phyloP scores from a whole-genome alignment of 192 early-diverging fungal genomes.

The Umbelopsis isabellina region DNA sequence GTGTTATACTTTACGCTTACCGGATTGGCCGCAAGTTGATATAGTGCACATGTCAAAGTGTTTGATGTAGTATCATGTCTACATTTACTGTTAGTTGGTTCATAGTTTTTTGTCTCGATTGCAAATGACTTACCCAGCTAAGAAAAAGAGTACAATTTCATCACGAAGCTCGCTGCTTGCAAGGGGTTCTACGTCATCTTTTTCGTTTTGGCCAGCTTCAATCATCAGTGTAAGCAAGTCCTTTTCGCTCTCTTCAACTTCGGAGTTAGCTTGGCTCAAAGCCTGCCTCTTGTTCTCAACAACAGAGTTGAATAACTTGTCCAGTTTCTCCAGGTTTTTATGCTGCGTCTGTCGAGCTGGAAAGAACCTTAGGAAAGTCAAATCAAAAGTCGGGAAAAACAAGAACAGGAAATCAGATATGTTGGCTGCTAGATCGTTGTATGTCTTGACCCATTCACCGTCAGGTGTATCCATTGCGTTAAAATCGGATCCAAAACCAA shows the following conservation, averaged over 20 bases:
- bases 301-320: constrained; percentile 22
- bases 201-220: constrained; percentile 26
- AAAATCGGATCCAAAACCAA: constrained; percentile 41
- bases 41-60: constrained; percentile 42
- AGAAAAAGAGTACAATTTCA: background rate
- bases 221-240: constrained; percentile 42
- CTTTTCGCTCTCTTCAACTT: constrained; percentile 27
- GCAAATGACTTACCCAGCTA: background rate
- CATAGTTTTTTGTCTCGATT: background rate
- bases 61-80: constrained; percentile 53
- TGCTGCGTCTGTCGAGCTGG: constrained; percentile 26
- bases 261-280: background rate
- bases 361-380: constrained; percentile 18
- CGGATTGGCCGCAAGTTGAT: constrained; percentile 42
- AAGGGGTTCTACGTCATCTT: background rate
- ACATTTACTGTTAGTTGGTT: background rate
- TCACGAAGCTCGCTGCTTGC: constrained; percentile 29
- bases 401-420: constrained; percentile 16
- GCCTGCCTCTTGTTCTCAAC: constrained; percentile 20
- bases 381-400: constrained; percentile 32
- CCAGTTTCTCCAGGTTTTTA: constrained; percentile 20
- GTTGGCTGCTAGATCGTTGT: constrained; percentile 26
- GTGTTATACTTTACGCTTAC: background rate
- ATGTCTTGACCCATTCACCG: constrained; percentile 27
- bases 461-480: constrained; percentile 22